phyloP scores from a whole-genome alignment of 2,329 filamentous ascomycete genomes.

The Sporothrix globosa region DNA sequence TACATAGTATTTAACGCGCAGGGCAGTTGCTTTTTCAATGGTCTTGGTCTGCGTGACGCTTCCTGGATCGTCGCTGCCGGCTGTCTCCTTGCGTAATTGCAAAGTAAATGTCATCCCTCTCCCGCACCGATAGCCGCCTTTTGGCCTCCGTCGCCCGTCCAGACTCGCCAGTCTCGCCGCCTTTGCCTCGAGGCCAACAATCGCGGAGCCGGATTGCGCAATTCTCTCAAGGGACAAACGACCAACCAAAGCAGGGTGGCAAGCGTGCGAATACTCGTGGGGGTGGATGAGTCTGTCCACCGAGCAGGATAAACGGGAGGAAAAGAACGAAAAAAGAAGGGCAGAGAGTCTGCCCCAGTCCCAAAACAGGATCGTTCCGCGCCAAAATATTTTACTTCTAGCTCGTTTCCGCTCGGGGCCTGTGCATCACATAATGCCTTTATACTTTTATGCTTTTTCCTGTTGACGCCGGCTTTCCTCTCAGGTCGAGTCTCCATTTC shows the following conservation, averaged over 20 bases:
- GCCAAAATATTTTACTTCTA: slow-evolving; percentile 15
- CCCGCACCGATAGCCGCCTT: slow-evolving; percentile 12
- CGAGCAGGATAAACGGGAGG: not conserved
- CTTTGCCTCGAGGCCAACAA: slow-evolving; percentile 6
- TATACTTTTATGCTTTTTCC: not conserved
- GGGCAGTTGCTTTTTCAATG: too few relatives aligned
- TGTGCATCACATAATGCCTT: slow-evolving; percentile 13
- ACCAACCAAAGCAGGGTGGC: not conserved
- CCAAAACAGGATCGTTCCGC: slow-evolving; percentile 21
- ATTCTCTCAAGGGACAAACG: slow-evolving; percentile 12
- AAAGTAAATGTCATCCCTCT: slow-evolving; percentile 13
- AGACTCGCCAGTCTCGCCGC: not conserved
- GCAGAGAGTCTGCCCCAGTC: not conserved
- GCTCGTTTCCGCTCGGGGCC: not conserved
- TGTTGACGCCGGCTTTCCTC: not conserved
- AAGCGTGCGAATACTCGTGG: not conserved
- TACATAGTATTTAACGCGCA: too few relatives aligned
- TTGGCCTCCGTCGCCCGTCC: not conserved
- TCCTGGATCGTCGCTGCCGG: slow-evolving; percentile 1
- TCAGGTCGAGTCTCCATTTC: not conserved
- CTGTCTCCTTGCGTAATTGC: slow-evolving; percentile 1
- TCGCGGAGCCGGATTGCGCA: slow-evolving; percentile 26
- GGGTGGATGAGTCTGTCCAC: too few relatives aligned
- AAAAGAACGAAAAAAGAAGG: slow-evolving; percentile 1
- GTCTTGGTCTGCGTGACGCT: not conserved